phyloP scores from a whole-genome alignment of 176 grass and related monocot genomes.

The Carex scoparia region DNA sequence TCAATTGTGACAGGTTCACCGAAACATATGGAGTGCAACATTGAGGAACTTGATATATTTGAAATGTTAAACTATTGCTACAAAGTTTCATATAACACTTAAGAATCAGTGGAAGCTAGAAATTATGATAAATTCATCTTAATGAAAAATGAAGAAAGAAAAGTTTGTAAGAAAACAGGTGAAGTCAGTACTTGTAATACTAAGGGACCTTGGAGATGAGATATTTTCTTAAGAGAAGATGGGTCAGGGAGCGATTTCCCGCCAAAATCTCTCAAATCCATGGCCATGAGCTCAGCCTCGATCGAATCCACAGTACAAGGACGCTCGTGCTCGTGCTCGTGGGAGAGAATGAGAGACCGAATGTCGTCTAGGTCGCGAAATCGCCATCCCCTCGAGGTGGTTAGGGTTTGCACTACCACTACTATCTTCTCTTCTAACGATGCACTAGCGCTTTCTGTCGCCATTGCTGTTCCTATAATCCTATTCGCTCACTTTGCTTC shows the following conservation, averaged over 20 bases:
- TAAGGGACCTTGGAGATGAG: conserved; percentile 57
- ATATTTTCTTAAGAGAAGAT: conserved; percentile 32
- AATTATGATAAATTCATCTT: too few species aligned
- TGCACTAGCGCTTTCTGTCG: not conserved
- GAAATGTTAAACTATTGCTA: not conserved
- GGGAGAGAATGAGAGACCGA: conserved; percentile 35
- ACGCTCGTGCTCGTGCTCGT: not conserved
- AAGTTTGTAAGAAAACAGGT: too few species aligned
- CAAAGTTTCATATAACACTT: not conserved
- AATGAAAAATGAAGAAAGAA: too few species aligned
- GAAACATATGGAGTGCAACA: not conserved
- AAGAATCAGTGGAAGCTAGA: not conserved
- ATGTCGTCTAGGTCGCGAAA: conserved; percentile 45
- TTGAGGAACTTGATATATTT: not conserved
- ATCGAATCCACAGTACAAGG: conserved; percentile 40
- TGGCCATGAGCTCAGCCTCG: conserved; percentile 58
- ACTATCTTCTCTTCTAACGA: conserved; percentile 11
- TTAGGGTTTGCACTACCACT: conserved; percentile 45
- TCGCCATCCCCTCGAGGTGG: conserved; percentile 44
- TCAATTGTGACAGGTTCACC: not conserved
- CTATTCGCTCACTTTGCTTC: not conserved
- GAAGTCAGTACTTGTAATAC: conserved; percentile 48
- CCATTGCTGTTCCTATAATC: not conserved
- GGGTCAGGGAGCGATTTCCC: conserved; percentile 52
- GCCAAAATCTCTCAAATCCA: conserved; percentile 58